These are phyloP conservation scores for Acorus calamus DNA, from an alignment of 106 monocot species.

Conservation along the genomic window DNA sequence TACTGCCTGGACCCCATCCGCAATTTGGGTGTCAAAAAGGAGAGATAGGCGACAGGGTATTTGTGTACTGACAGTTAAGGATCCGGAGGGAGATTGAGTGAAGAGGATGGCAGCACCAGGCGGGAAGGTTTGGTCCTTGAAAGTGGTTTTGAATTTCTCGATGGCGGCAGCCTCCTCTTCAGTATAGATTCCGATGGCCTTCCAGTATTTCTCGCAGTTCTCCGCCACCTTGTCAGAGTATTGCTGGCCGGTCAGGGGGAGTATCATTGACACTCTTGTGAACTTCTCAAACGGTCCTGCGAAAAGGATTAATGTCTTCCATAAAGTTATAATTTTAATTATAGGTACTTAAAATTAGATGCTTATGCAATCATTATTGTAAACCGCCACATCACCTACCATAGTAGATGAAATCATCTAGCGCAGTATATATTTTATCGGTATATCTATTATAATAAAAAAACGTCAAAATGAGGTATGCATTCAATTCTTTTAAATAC, in stretches of 20 bases:
- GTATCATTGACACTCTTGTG: constrained; percentile 42
- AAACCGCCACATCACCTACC: too few relatives aligned
- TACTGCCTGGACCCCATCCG: too few relatives aligned
- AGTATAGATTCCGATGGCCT: constrained; percentile 36
- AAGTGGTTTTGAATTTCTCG: constrained; percentile 28
- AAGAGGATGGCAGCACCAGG: constrained; percentile 61
- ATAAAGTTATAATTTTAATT: too few relatives aligned
- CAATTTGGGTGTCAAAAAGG: too few relatives aligned
- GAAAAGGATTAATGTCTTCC: too few relatives aligned
- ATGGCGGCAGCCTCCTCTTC: constrained; percentile 34
- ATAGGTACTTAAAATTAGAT: too few relatives aligned
- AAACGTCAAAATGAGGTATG: too few relatives aligned
- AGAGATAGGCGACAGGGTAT: not conserved
- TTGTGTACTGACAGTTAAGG: constrained; percentile 23
- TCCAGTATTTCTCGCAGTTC: constrained; percentile 48
- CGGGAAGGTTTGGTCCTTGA: constrained; percentile 30
- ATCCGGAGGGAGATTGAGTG: constrained; percentile 38
- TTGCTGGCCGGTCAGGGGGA: constrained; percentile 47
- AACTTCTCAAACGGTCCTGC: constrained; percentile 63
- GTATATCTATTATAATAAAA: too few relatives aligned
- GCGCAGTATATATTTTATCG: too few relatives aligned
- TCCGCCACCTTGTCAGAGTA: constrained; percentile 60
- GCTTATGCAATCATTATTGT: too few relatives aligned
- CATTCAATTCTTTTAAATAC: too few relatives aligned
- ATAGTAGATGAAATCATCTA: too few relatives aligned